Evolutionary conservation across 1,139 yeast species (phyloP), one percentile per base, ranked within the genome.

Genomic region (Geotrichum bryndzae): DNA sequence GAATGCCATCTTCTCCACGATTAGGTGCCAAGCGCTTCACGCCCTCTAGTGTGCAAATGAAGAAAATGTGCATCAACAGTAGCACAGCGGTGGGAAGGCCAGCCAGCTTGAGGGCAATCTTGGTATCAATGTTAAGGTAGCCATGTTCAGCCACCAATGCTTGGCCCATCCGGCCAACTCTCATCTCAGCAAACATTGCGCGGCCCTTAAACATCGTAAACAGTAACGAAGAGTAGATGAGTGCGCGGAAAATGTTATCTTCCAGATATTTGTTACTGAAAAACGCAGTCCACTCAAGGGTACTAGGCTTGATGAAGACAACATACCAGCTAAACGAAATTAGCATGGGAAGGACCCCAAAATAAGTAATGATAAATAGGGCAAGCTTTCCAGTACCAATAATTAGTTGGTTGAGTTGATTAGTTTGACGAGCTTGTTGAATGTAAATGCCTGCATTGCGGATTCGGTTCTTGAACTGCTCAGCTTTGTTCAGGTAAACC

Each of bases 131-230:
- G 52, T 59, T 56, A 46, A 53, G 29, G 48, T 56, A 56, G 5
- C 62, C 62, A 35, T 59, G 56, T 11, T 35, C 51, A n/a, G 48
- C 25, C 11, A 45, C 22, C n/a, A n/a, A 25, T 5, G 48, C 48
- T 29, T 51, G 54, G n/a, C 52, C 41, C 13, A 56, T 51, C n/a
- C 38, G 48, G 35, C 48, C 54, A n/a, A 56, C 6, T 13, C 50
- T 51, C 3, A 54, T 54, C 1, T 60, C 62, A 5, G 52, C 31
- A 41, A 56, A 52, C 31, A 60, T 53, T 11, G 59, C 61, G 31
- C 33, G 58, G 23, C 38, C 18, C 33, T 60, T 41, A 18, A 13
- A n/a, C 48, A 41, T n/a, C n/a, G 23, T 41, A 41, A n/a, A n/a
- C 1, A 41, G 22, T n/a, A 41, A n/a, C 5, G 22, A 41, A 2